Evolutionary conservation across 495 filamentous ascomycete species (phyloP).

Genomic region (Lophiotrema nucula): DNA sequence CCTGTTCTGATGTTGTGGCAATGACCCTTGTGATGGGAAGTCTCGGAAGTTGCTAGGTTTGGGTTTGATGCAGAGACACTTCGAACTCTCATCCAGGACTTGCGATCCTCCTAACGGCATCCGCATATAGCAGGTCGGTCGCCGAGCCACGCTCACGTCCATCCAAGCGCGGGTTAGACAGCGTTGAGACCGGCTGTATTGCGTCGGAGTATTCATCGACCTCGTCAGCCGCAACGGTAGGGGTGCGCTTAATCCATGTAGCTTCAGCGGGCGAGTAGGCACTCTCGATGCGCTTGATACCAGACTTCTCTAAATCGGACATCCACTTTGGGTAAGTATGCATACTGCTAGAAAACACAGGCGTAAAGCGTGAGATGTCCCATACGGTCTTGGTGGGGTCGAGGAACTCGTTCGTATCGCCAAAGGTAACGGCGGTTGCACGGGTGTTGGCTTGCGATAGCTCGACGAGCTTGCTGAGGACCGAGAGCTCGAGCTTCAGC

Average conservation of each 20-base stretch:
- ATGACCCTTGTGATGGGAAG: too few relatives aligned
- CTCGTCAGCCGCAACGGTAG: slow-evolving; percentile 6
- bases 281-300: slow-evolving; percentile 17
- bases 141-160: slow-evolving; percentile 17
- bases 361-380: slow-evolving; percentile 20
- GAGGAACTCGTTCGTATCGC: slow-evolving; percentile 26
- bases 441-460: slow-evolving; percentile 13
- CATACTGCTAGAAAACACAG: slow-evolving; percentile 13
- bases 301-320: slow-evolving; percentile 24
- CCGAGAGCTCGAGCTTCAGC: slow-evolving; percentile 30
- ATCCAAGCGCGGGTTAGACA: slow-evolving; percentile 5
- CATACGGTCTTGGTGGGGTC: slow-evolving; percentile 20
- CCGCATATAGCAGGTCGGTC: slow-evolving; percentile 26
- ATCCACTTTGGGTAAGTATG: slow-evolving; percentile 31
- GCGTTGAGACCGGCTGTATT: slow-evolving; percentile 13
- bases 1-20: background rate
- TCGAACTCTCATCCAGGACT: background rate
- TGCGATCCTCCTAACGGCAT: slow-evolving; percentile 23
- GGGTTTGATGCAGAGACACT: too few relatives aligned
- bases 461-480: slow-evolving; percentile 31
- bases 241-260: slow-evolving; percentile 9
- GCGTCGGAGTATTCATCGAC: slow-evolving; percentile 5
- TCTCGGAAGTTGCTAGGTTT: too few relatives aligned
- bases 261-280: slow-evolving; percentile 16
- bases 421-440: slow-evolving; percentile 3